Evolutionary conservation across 176 grass and related monocot species (phyloP), one percentile per base, ranked within the genome.

Genomic region (Rhynchospora tenuis): DNA sequence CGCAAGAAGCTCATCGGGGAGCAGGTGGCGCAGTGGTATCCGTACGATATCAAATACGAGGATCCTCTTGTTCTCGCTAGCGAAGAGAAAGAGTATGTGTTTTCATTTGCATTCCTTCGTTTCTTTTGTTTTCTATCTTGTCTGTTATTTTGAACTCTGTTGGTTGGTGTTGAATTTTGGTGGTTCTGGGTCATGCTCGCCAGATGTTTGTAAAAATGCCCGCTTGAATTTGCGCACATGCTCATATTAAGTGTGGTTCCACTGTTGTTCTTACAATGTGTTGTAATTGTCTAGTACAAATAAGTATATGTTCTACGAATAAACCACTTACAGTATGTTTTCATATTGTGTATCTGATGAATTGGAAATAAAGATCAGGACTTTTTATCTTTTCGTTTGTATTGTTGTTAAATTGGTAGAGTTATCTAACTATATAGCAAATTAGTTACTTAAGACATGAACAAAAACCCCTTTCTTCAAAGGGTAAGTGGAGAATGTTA

Each of bases 21-120:
- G 2, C 55, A 90, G 71, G 81, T 90, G 8, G 88, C 88, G 3
- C 55, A 70, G 27, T 90, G 88, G 88, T 90, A 90, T 26, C 88
- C 88, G 13, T 59, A 90, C 44, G 88, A 90, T 80, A 75, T 86
- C 71, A 90, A 90, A 59, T 71, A 90, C 55, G 84, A 90, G 12
- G 84, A 86, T 27, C 88, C 88, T 24, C 24, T 29, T 15, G 54
- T 86, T 61, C 51, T 79, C n/a, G 72, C 62, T 14, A 84, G 81
- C 0, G 84, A 90, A 59, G 88, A 90, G 47, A 67, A 81, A 64
- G 84, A 86, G 88, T 90, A 86, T 15, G 84, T 4, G 16, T 50
- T 63, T 60, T 13, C 6, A 16, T 9, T 20, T 38, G 33, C 33
- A 38, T 0, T 28, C 12, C 27, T 9, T 54, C 27, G 8, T 7